Percentiles rank a stretch among this genome's conserved stretches.
Conservation (phyloP, 1,284 basidiomycete genomes). For the Irpex lacteus region DNA sequence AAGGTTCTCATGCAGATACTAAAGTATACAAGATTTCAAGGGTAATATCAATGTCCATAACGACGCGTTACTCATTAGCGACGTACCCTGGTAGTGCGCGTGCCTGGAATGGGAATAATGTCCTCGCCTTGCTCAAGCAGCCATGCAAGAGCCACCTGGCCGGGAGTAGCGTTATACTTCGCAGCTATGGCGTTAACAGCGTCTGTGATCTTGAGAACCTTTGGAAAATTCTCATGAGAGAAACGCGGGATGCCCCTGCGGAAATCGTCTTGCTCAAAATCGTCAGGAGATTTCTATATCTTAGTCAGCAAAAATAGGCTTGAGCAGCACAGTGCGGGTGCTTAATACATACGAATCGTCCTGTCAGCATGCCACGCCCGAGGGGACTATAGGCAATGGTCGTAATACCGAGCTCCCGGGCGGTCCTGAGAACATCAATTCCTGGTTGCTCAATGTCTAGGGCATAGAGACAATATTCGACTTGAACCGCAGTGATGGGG, state of each 20-base stretch:
- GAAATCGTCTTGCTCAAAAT: slow-evolving; percentile 51
- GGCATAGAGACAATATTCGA: slow-evolving; percentile 45
- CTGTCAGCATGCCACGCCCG: slow-evolving; percentile 39
- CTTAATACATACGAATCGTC: slow-evolving; percentile 23
- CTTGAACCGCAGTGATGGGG: slow-evolving; percentile 39
- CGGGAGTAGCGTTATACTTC: slow-evolving; percentile 29
- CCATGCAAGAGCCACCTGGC: slow-evolving; percentile 42
- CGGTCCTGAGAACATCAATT: slow-evolving; percentile 25
- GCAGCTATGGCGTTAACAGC: slow-evolving; percentile 28
- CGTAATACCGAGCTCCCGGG: slow-evolving; percentile 29
- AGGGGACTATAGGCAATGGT: slow-evolving; percentile 42
- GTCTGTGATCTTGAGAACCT: slow-evolving; percentile 36
- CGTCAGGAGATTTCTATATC: slow-evolving; percentile 41
- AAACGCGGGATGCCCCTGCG: slow-evolving; percentile 32
- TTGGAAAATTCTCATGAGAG: slow-evolving; percentile 35
- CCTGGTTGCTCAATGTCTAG: slow-evolving; percentile 31
- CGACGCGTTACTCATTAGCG: neutral
- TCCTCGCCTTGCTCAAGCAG: slow-evolving; percentile 31
- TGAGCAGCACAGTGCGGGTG: neutral
- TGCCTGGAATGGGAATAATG: slow-evolving; percentile 35
- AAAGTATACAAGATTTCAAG: neutral
- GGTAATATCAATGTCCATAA: neutral
- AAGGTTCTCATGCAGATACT: slow-evolving; percentile 5
- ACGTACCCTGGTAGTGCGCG: slow-evolving; percentile 2
- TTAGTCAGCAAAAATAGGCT: neutral